A percentile compares a stretch with the other conserved stretches of the same genome.
These are phyloP conservation scores for Stipa capillata DNA, from an alignment of 176 grass and related monocot species.

Conservation along the genomic window DNA sequence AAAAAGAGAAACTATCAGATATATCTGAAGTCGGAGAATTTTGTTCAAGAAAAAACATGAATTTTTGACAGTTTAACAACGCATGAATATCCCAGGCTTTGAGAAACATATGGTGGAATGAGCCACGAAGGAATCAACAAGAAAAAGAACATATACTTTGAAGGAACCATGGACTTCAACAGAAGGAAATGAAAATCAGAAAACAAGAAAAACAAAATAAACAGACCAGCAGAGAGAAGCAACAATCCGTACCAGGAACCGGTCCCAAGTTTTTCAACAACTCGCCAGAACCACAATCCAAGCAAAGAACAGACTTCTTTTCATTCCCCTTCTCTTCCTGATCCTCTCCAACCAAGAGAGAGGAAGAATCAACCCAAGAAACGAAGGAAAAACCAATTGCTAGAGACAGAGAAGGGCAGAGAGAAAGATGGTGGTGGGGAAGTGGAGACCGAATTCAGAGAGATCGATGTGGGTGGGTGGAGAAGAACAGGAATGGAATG, in stretches of 20 bases:
- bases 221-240: background rate
- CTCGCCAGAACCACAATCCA: slow-evolving; percentile 11
- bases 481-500: slow-evolving; percentile 27
- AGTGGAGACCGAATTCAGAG: slow-evolving; percentile 20
- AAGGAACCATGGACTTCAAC: background rate
- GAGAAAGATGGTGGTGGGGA: background rate
- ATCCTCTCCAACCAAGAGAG: slow-evolving; percentile 15
- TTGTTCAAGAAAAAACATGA: background rate
- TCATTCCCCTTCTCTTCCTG: background rate
- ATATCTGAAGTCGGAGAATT: background rate
- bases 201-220: background rate
- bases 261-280: background rate
- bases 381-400: slow-evolving; percentile 4
- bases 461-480: slow-evolving; percentile 31
- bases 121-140: background rate
- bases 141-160: background rate
- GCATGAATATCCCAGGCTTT: background rate
- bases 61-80: background rate
- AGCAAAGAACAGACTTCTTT: background rate
- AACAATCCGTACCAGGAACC: slow-evolving; percentile 19
- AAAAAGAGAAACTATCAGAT: background rate
- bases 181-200: background rate
- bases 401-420: background rate
- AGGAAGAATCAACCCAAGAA: slow-evolving; percentile 18
- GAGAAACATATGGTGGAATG: background rate